These are phyloP conservation scores for Epichloe gansuensis DNA, from an alignment of 2,329 filamentous ascomycete genomes.

Conservation along the genomic window DNA sequence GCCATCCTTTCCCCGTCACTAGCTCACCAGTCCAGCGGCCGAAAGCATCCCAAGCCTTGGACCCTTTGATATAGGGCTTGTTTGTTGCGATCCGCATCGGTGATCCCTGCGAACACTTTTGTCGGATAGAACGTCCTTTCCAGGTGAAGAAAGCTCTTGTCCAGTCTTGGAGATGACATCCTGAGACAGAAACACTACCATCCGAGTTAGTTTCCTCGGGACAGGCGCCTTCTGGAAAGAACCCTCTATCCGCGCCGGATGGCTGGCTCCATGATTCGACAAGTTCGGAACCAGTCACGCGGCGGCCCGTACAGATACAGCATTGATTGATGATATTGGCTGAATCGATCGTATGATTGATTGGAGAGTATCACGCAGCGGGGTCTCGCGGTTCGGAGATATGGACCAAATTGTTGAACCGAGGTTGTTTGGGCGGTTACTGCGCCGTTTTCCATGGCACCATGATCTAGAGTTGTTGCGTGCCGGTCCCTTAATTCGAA, in stretches of 20 bases:
- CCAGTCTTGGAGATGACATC: constrained; percentile 26
- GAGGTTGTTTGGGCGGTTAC: too few species aligned
- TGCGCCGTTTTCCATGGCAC: too few species aligned
- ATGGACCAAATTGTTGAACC: too few species aligned
- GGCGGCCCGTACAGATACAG: background rate
- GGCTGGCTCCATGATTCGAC: constrained; percentile 24
- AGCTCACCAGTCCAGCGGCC: constrained; percentile 47
- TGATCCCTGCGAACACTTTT: constrained; percentile 42
- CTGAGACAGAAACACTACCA: constrained; percentile 36
- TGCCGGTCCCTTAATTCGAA: too few species aligned
- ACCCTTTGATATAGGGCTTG: constrained; percentile 45
- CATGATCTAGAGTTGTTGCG: too few species aligned
- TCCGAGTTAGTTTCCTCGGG: constrained; percentile 29
- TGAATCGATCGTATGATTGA: too few species aligned
- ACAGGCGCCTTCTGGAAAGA: constrained; percentile 43
- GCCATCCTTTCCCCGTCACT: constrained; percentile 56
- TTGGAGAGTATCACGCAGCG: too few species aligned
- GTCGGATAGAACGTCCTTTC: constrained; percentile 39
- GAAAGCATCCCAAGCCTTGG: constrained; percentile 44
- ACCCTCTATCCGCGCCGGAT: constrained; percentile 36
- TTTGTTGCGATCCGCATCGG: constrained; percentile 50
- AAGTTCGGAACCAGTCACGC: background rate
- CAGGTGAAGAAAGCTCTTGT: constrained; percentile 35
- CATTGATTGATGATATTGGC: too few species aligned
- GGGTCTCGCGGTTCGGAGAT: too few species aligned